These are phyloP conservation scores for Cyclaneusma minus DNA, from an alignment of 2,329 filamentous ascomycete genomes.

Conservation along the genomic window DNA sequence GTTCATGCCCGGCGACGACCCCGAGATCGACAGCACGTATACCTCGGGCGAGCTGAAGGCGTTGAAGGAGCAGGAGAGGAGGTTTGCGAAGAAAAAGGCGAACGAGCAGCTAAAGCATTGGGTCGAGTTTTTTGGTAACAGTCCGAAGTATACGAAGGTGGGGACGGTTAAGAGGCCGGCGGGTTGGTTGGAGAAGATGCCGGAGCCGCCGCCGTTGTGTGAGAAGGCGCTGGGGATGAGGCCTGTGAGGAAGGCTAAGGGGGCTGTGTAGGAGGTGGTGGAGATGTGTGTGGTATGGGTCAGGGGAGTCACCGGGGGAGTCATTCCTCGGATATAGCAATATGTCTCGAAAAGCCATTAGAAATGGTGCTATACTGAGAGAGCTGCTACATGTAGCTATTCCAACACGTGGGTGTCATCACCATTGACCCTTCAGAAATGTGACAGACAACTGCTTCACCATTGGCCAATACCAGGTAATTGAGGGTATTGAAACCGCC, in stretches of 20 bases:
- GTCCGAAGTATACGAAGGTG: conserved; percentile 66
- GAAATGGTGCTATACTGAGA: too few relatives aligned
- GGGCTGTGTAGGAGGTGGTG: too few relatives aligned
- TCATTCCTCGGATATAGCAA: too few relatives aligned
- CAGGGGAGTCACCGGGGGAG: too few relatives aligned
- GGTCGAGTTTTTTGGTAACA: conserved; percentile 68
- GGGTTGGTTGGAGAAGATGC: conserved; percentile 44
- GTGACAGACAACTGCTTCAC: too few relatives aligned
- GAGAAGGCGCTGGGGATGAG: conserved; percentile 46
- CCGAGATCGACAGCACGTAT: conserved; percentile 43
- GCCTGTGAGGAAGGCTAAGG: conserved; percentile 35
- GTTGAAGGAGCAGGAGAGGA: conserved; percentile 45
- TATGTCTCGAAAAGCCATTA: too few relatives aligned
- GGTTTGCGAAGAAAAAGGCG: conserved; percentile 48
- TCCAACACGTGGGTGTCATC: too few relatives aligned
- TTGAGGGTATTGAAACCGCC: too few relatives aligned
- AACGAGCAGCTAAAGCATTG: conserved; percentile 59
- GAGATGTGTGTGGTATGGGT: too few relatives aligned
- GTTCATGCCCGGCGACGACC: conserved; percentile 53
- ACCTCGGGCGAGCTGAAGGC: conserved; percentile 34
- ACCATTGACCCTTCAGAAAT: too few relatives aligned
- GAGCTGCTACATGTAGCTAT: too few relatives aligned
- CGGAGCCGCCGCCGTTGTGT: conserved; percentile 41
- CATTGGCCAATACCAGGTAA: too few relatives aligned
- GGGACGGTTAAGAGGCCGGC: conserved; percentile 53